Percentiles rank a stretch among this genome's conserved stretches.
Conservation (phyloP, 2,329 filamentous ascomycete genomes). For the Helotiales sp. region DNA sequence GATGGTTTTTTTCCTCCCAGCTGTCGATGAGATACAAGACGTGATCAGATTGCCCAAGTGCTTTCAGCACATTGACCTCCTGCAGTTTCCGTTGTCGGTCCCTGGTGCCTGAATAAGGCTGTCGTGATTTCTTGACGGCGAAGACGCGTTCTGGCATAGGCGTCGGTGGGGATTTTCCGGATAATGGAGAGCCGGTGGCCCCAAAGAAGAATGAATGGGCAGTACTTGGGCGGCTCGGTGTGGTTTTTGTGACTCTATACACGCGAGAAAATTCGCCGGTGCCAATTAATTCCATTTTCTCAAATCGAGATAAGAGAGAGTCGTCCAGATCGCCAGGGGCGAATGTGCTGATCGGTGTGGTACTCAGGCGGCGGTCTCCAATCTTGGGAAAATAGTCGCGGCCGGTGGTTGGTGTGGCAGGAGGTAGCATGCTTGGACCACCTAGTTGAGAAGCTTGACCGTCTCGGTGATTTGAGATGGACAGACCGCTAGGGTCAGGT, state of each 20-base stretch:
- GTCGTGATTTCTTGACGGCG: constrained; percentile 92
- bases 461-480: constrained; percentile 70
- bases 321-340: constrained; percentile 77
- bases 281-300: constrained; percentile 79
- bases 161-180: constrained; percentile 56
- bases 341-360: constrained; percentile 72
- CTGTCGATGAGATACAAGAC: constrained; percentile 82
- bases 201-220: constrained; percentile 49
- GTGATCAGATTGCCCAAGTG: constrained; percentile 81
- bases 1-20: constrained; percentile 84
- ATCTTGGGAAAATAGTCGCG: constrained; percentile 60
- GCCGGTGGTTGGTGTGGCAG: constrained; percentile 79
- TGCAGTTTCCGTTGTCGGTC: constrained; percentile 84
- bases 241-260: constrained; percentile 70
- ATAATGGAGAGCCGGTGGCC: constrained; percentile 52
- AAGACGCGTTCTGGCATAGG: constrained; percentile 68
- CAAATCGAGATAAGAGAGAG: constrained; percentile 75
- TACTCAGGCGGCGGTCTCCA: constrained; percentile 63
- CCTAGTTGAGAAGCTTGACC: constrained; percentile 29
- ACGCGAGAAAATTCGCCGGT: constrained; percentile 94
- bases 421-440: constrained; percentile 58
- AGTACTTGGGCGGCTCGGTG: constrained; percentile 43
- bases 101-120: constrained; percentile 75
- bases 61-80: constrained; percentile 80
- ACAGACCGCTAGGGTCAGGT: constrained; percentile 80